A percentile compares a stretch with the other conserved stretches of the same genome.
These are phyloP conservation scores for Trypanosoma rangeli DNA, from an alignment of 208 protist species.

Conservation along the genomic window DNA sequence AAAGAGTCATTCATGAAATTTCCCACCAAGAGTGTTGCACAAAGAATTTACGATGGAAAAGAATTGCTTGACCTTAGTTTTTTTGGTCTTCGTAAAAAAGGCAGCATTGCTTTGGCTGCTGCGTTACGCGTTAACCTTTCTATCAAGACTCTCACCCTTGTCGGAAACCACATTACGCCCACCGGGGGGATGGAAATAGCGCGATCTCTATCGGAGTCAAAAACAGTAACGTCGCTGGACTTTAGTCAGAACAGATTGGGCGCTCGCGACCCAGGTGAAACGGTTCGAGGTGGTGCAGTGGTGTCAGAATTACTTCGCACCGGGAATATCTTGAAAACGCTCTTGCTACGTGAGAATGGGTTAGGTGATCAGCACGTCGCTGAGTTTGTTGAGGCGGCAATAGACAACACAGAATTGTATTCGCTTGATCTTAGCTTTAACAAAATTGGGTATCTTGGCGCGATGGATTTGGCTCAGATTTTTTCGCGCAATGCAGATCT, in stretches of 20 bases:
- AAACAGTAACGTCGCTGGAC: slow-evolving; percentile 62
- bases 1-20: slow-evolving; percentile 73
- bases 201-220: slow-evolving; percentile 53
- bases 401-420: slow-evolving; percentile 78
- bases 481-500: slow-evolving; percentile 81
- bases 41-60: slow-evolving; percentile 44
- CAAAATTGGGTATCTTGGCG: slow-evolving; percentile 74
- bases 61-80: slow-evolving; percentile 75
- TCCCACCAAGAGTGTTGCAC: slow-evolving; percentile 63
- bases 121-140: slow-evolving; percentile 69
- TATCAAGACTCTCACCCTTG: slow-evolving; percentile 59
- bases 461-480: slow-evolving; percentile 67
- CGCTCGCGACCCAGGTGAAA: slow-evolving; percentile 28
- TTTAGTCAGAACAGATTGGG: slow-evolving; percentile 78
- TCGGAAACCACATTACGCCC: slow-evolving; percentile 80
- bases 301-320: slow-evolving; percentile 59
- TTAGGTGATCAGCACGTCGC: slow-evolving; percentile 74
- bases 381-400: slow-evolving; percentile 63
- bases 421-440: slow-evolving; percentile 90
- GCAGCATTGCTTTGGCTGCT: slow-evolving; percentile 68
- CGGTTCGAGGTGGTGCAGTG: slow-evolving; percentile 61
- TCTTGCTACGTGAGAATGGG: slow-evolving; percentile 73
- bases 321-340: slow-evolving; percentile 48
- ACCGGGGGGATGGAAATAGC: slow-evolving; percentile 63
- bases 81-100: slow-evolving; percentile 67